phyloP scores from a whole-genome alignment of 2,329 filamentous ascomycete genomes.

The Aspergillus spinulosporus region DNA sequence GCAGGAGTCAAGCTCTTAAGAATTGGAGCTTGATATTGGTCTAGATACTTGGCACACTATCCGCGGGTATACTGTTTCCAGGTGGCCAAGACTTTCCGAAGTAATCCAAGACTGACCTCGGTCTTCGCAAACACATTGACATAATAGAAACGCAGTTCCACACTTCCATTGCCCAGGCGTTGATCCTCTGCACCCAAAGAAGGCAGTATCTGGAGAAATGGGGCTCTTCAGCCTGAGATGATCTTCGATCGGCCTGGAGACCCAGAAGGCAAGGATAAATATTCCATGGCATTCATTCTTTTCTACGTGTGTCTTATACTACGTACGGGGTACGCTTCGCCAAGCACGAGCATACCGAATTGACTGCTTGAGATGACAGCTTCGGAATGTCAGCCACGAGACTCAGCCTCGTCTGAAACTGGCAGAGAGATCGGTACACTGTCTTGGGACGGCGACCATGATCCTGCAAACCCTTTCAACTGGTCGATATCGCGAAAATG shows the following conservation, averaged over 20 bases:
- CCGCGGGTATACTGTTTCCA: not conserved
- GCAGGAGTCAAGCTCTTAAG: not conserved
- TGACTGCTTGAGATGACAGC: not conserved
- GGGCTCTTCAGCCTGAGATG: not conserved
- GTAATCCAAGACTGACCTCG: too few species aligned
- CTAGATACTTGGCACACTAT: not conserved
- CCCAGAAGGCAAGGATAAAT: not conserved
- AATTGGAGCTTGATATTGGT: not conserved
- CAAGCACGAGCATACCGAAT: too few species aligned
- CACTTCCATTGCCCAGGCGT: not conserved
- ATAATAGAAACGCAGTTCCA: constrained; percentile 13
- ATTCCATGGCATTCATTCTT: not conserved
- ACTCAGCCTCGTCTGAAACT: not conserved
- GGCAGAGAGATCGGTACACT: not conserved
- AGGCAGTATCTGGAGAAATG: not conserved
- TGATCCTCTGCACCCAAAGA: not conserved
- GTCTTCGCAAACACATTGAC: not conserved
- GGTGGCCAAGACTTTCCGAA: not conserved
- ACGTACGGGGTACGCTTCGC: too few species aligned
- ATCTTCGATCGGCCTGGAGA: not conserved
- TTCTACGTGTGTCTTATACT: too few species aligned
- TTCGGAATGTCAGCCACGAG: not conserved
- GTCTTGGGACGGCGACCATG: not conserved
- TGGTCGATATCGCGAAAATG: constrained; percentile 22
- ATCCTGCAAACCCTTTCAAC: constrained; percentile 24